These are phyloP conservation scores for Thinopyrum elongatum DNA, from an alignment of 176 grass and related monocot genomes.

Conservation along the genomic window DNA sequence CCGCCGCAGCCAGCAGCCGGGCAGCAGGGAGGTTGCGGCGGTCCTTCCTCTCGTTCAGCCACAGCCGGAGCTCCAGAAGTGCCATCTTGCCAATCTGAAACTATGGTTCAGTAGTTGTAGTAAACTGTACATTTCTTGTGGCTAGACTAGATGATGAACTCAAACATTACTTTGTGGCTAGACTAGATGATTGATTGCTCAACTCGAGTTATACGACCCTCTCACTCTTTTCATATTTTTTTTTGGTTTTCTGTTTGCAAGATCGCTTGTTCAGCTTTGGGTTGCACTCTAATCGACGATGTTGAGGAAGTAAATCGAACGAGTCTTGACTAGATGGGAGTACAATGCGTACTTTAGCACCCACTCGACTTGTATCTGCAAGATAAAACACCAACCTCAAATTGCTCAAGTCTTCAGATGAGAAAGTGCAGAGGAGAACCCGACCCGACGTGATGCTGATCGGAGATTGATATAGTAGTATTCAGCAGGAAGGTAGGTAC, in stretches of 20 bases:
- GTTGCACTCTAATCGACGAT: not conserved
- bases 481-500: not conserved
- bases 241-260: no score
- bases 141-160: not conserved
- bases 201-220: not conserved
- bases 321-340: not conserved
- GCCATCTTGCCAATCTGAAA: slow-evolving; percentile 33
- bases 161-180: not conserved
- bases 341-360: not conserved
- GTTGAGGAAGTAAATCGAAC: not conserved
- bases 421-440: not conserved
- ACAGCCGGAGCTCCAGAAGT: slow-evolving; percentile 20
- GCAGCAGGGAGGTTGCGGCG: slow-evolving; percentile 11
- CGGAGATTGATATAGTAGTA: not conserved
- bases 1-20: not conserved
- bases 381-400: not conserved
- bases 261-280: not conserved
- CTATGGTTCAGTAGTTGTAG: not conserved
- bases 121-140: not conserved
- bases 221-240: not conserved
- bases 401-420: not conserved
- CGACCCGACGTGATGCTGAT: not conserved
- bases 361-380: not conserved
- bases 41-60: slow-evolving; percentile 48
- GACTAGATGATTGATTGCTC: no score